A percentile compares a stretch with the other conserved stretches of the same genome.
Evolutionary conservation across 352 stramenopile species (phyloP).

Genomic region (Phytophthora pinifolia): DNA sequence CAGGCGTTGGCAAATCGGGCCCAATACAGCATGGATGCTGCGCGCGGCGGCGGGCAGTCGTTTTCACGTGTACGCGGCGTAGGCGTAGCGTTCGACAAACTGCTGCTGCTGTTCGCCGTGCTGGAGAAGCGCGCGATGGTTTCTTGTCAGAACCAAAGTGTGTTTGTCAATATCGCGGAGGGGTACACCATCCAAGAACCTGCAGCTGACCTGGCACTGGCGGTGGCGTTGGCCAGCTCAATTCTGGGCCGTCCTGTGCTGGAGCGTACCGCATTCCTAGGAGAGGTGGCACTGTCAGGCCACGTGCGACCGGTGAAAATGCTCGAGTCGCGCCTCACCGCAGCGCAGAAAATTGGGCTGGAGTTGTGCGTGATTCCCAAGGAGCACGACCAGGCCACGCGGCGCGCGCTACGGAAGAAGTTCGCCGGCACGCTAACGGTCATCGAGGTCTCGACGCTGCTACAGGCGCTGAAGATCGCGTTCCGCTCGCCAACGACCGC

Average conservation of each 20-base stretch:
- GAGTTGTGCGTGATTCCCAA: slow-evolving; percentile 72
- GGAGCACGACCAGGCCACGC: slow-evolving; percentile 45
- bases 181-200: slow-evolving; percentile 85
- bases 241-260: slow-evolving; percentile 61
- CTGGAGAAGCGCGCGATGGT: slow-evolving; percentile 91
- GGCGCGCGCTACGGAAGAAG: slow-evolving; percentile 46
- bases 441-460: slow-evolving; percentile 64
- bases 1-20: slow-evolving; percentile 89
- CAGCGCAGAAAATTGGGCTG: slow-evolving; percentile 81
- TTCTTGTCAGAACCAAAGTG: slow-evolving; percentile 74
- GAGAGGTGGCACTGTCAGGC: slow-evolving; percentile 79
- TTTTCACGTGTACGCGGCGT: slow-evolving; percentile 70
- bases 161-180: slow-evolving; percentile 88
- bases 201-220: slow-evolving; percentile 73
- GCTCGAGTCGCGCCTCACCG: slow-evolving; percentile 76
- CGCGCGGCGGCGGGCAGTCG: slow-evolving; percentile 24
- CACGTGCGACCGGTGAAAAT: slow-evolving; percentile 81
- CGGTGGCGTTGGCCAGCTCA: slow-evolving; percentile 72
- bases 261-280: slow-evolving; percentile 63
- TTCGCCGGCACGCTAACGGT: slow-evolving; percentile 56
- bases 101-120: slow-evolving; percentile 94
- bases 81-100: slow-evolving; percentile 86
- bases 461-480: slow-evolving; percentile 65
- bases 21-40: slow-evolving; percentile 39
- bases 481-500: slow-evolving; percentile 27